These are phyloP conservation scores for Ganoderma sinense DNA, from an alignment of 1,284 basidiomycete species.

Conservation along the genomic window DNA sequence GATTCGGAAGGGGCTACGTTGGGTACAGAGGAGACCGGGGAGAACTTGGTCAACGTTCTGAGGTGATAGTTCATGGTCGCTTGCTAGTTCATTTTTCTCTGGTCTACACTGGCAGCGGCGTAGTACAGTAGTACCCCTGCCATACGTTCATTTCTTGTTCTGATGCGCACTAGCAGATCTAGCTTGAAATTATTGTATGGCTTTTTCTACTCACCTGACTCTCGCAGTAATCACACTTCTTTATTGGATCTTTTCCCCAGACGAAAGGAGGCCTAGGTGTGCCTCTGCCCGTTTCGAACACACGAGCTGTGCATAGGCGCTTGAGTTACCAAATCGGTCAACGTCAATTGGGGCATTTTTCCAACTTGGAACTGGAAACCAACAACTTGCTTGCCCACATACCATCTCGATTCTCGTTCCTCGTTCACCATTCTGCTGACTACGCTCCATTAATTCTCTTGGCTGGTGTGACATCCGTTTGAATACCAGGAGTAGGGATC, in stretches of 20 bases:
- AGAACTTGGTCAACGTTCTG: background rate
- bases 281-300: background rate
- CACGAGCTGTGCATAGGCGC: background rate
- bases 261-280: background rate
- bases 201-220: background rate
- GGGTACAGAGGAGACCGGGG: background rate
- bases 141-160: background rate
- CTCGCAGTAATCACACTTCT: background rate
- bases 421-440: too few species aligned
- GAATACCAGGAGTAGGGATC: background rate
- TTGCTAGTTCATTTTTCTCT: background rate
- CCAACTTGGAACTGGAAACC: too few species aligned
- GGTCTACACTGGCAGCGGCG: too few species aligned
- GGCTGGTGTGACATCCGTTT: too few species aligned
- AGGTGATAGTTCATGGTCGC: background rate
- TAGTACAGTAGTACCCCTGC: background rate
- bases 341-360: background rate
- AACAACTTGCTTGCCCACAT: too few species aligned
- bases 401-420: too few species aligned
- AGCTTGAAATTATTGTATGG: background rate
- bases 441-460: background rate
- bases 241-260: background rate
- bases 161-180: background rate
- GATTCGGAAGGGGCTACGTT: slow-evolving; percentile 22
- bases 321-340: background rate